Evolutionary conservation across 768 basidiomycete genomes (phyloP).

Genomic region (Pleurotus eryngii): DNA sequence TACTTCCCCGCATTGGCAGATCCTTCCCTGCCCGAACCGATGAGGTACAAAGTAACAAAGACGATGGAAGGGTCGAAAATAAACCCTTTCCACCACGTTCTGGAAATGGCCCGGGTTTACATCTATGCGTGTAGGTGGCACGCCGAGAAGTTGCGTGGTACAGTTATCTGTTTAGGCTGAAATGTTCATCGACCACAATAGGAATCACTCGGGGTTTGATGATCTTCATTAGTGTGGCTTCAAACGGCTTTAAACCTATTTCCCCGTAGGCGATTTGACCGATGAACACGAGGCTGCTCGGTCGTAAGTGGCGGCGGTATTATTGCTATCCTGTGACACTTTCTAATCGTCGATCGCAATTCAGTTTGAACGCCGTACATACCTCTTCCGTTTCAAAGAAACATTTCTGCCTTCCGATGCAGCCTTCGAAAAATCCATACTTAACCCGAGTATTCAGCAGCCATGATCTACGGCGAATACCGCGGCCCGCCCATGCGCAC

Average conservation of each 20-base stretch:
- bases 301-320: neutral
- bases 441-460: slow-evolving; percentile 5
- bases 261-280: too few species aligned
- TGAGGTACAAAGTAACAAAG: neutral
- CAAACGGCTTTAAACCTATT: too few species aligned
- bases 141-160: too few species aligned
- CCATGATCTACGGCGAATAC: neutral
- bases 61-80: neutral
- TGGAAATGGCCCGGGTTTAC: too few species aligned
- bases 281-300: neutral
- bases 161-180: too few species aligned
- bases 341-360: neutral
- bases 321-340: neutral
- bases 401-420: neutral
- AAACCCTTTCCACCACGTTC: neutral
- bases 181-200: too few species aligned
- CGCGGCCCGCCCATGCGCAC: neutral
- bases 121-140: too few species aligned
- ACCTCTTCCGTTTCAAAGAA: neutral
- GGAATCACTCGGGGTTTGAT: too few species aligned
- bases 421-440: neutral
- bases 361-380: slow-evolving; percentile 1
- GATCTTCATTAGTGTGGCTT: too few species aligned
- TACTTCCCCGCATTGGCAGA: neutral
- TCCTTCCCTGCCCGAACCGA: neutral